phyloP scores from a whole-genome alignment of 208 protist species.

The Crithidia brevicula region DNA sequence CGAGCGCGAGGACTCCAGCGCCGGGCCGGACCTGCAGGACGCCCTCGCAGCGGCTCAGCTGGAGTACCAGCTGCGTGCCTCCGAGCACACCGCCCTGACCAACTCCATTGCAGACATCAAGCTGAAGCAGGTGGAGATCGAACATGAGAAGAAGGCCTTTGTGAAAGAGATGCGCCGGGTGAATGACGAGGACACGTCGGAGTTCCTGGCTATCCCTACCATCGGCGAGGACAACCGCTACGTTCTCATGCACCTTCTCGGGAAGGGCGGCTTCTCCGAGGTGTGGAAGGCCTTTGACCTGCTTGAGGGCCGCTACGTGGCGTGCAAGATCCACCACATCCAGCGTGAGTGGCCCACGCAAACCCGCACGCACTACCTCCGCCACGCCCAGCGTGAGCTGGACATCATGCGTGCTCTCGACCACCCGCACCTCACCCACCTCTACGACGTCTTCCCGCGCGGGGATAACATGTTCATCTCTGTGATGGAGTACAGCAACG shows the following conservation, averaged over 20 bases:
- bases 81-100: slow-evolving; percentile 58
- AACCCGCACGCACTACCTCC: slow-evolving; percentile 91
- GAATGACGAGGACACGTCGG: slow-evolving; percentile 78
- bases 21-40: slow-evolving; percentile 37
- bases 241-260: slow-evolving; percentile 91
- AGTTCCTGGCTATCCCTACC: slow-evolving; percentile 49
- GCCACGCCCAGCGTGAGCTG: slow-evolving; percentile 93
- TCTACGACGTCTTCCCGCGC: slow-evolving; percentile 91
- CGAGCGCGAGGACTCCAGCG: slow-evolving; percentile 54
- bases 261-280: slow-evolving; percentile 96
- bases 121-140: slow-evolving; percentile 50
- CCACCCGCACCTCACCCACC: slow-evolving; percentile 83
- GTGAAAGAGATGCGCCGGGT: slow-evolving; percentile 83
- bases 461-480: slow-evolving; percentile 87
- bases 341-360: slow-evolving; percentile 83
- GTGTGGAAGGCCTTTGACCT: slow-evolving; percentile 96
- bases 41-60: slow-evolving; percentile 60
- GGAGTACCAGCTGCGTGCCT: slow-evolving; percentile 51
- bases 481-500: slow-evolving; percentile 95
- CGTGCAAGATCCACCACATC: slow-evolving; percentile 97
- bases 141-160: slow-evolving; percentile 79
- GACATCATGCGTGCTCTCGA: slow-evolving; percentile 91
- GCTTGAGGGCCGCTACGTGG: slow-evolving; percentile 82
- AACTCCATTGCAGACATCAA: slow-evolving; percentile 40
- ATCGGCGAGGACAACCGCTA: slow-evolving; percentile 77